Evolutionary conservation across 1,139 yeast genomes (phyloP).

Genomic region (Pneumocystis wakefieldiae): DNA sequence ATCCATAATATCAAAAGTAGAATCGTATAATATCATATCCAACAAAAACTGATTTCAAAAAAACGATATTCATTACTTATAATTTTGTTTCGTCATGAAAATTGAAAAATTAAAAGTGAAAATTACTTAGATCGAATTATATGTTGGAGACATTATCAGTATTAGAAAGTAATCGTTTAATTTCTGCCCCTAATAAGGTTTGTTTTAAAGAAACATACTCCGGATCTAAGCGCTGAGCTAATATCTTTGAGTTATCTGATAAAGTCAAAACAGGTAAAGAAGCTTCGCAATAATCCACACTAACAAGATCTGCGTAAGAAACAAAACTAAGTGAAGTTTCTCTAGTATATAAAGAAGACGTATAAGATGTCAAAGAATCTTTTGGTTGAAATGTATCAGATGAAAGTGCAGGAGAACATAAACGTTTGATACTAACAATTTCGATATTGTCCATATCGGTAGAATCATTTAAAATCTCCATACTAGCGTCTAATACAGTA

Average conservation of each 20-base stretch:
- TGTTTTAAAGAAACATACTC: neutral
- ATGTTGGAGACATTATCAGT: neutral
- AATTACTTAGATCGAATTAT: neutral
- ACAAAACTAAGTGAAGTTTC: conserved; percentile 10
- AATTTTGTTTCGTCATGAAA: neutral
- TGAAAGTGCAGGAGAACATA: neutral
- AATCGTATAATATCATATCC: neutral
- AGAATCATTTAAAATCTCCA: conserved; percentile 8
- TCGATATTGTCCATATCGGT: conserved; percentile 8
- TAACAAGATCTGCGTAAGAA: conserved; percentile 8
- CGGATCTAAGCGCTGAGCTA: neutral
- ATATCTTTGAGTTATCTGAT: neutral
- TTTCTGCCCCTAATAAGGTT: neutral
- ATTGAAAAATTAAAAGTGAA: neutral
- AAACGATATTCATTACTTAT: neutral
- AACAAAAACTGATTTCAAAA: neutral
- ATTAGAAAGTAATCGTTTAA: neutral
- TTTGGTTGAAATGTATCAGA: neutral
- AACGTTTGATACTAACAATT: conserved; percentile 5
- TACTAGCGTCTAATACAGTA: conserved; percentile 10
- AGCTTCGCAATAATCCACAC: conserved; percentile 4
- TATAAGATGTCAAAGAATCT: neutral
- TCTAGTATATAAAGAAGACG: neutral
- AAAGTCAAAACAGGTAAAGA: neutral
- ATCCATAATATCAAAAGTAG: neutral